Percentiles rank a stretch among this genome's conserved stretches.
Conservation (phyloP, 2,329 filamentous ascomycete species). For the Phoma sp. region DNA sequence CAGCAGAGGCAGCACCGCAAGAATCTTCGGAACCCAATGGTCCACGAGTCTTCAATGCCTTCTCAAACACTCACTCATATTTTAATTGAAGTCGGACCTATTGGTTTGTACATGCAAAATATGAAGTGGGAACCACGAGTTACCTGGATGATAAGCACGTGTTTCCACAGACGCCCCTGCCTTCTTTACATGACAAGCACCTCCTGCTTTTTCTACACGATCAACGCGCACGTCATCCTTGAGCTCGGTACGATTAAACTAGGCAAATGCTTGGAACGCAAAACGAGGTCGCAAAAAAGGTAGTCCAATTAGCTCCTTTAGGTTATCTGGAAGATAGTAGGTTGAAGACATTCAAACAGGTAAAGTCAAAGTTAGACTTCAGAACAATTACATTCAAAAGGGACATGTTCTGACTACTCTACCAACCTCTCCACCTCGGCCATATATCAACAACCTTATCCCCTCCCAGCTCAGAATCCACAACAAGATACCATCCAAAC, state of each 20-base stretch:
- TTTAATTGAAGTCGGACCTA: conserved; percentile 34
- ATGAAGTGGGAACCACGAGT: conserved; percentile 37
- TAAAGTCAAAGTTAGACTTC: no score
- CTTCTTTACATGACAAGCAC: conserved; percentile 16
- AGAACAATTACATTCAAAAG: no score
- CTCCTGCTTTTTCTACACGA: conserved; percentile 4
- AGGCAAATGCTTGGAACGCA: no score
- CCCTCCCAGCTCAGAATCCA: conserved; percentile 65
- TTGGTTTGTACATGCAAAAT: conserved; percentile 30
- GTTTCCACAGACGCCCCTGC: conserved; percentile 14
- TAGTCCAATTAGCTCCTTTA: no score
- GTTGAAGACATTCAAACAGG: no score
- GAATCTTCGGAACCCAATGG: conserved; percentile 40
- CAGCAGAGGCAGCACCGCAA: conserved; percentile 44
- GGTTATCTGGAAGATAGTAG: no score
- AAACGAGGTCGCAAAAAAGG: no score
- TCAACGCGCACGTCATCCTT: background rate
- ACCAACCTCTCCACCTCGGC: conserved; percentile 75
- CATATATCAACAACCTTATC: conserved; percentile 74
- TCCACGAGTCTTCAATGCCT: conserved; percentile 42
- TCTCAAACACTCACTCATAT: conserved; percentile 36
- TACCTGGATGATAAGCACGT: conserved; percentile 11
- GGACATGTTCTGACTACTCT: background rate
- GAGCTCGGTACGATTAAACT: background rate
- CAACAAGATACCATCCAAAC: conserved; percentile 75